Evolutionary conservation across 179 eudicot species (phyloP).

Genomic region (Gypsophila paniculata): DNA sequence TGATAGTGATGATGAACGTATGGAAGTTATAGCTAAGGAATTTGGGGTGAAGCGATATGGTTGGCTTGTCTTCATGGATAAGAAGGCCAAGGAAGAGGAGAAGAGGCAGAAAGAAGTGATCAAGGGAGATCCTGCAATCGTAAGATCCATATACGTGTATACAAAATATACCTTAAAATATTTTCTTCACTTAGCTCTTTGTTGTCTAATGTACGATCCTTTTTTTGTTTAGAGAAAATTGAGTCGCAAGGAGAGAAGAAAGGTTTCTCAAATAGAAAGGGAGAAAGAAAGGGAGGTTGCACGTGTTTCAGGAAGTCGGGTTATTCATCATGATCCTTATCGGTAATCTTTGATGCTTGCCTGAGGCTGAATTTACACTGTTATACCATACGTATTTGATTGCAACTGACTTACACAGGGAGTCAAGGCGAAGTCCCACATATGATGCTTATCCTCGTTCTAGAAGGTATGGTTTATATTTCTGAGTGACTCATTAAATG

Average conservation of each 20-base stretch:
- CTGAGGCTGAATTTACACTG: background rate
- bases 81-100: constrained; percentile 94
- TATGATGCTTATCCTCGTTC: constrained; percentile 90
- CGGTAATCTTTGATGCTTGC: constrained; percentile 36
- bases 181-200: constrained; percentile 2
- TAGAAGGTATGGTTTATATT: constrained; percentile 49
- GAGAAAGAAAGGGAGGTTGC: constrained; percentile 87
- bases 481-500: background rate
- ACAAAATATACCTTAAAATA: background rate
- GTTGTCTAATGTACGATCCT: constrained; percentile 11
- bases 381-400: constrained; percentile 7
- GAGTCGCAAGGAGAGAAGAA: constrained; percentile 96
- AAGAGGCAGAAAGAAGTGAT: constrained; percentile 93
- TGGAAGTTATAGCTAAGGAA: constrained; percentile 93
- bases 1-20: constrained; percentile 88
- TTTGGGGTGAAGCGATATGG: constrained; percentile 96
- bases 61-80: constrained; percentile 98
- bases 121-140: constrained; percentile 97
- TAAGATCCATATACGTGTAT: constrained; percentile 37
- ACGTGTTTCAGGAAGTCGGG: constrained; percentile 56
- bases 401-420: constrained; percentile 49
- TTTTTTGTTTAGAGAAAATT: constrained; percentile 63
- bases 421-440: constrained; percentile 88
- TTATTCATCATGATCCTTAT: constrained; percentile 82
- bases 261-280: constrained; percentile 86